Conservation (phyloP, 1,284 basidiomycete species). For the Puccinia horiana region DNA sequence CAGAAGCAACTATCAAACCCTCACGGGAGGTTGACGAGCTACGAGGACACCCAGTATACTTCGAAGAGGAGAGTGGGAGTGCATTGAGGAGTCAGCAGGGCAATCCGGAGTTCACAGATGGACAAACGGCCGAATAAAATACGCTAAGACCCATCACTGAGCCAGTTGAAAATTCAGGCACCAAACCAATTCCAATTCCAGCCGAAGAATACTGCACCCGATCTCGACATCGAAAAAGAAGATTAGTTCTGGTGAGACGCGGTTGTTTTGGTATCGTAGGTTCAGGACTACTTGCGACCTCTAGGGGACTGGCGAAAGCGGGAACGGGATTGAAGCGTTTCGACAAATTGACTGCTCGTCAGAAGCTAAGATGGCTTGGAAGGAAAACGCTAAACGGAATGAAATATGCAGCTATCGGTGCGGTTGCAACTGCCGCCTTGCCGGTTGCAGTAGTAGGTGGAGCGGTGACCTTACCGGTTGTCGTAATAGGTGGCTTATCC, state of each 20-base stretch:
- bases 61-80: too few relatives aligned
- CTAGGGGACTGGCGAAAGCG: not conserved
- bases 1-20: too few relatives aligned
- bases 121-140: not conserved
- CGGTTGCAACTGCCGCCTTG: not conserved
- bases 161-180: not conserved
- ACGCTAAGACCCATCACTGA: not conserved
- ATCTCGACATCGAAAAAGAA: not conserved
- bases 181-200: too few relatives aligned
- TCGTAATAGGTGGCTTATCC: not conserved
- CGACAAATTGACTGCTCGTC: not conserved
- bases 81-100: too few relatives aligned
- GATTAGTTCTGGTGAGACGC: not conserved
- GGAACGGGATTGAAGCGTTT: not conserved
- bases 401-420: not conserved
- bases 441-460: not conserved
- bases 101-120: not conserved
- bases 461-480: not conserved
- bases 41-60: too few relatives aligned
- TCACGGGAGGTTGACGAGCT: too few relatives aligned
- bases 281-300: not conserved
- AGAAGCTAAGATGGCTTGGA: not conserved
- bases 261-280: not conserved
- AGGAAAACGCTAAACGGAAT: not conserved
- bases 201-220: not conserved